Percentiles rank a stretch among this genome's conserved stretches.
Evolutionary conservation across 352 stramenopile genomes (phyloP).

Genomic region (Globisporangium cederbergense): DNA sequence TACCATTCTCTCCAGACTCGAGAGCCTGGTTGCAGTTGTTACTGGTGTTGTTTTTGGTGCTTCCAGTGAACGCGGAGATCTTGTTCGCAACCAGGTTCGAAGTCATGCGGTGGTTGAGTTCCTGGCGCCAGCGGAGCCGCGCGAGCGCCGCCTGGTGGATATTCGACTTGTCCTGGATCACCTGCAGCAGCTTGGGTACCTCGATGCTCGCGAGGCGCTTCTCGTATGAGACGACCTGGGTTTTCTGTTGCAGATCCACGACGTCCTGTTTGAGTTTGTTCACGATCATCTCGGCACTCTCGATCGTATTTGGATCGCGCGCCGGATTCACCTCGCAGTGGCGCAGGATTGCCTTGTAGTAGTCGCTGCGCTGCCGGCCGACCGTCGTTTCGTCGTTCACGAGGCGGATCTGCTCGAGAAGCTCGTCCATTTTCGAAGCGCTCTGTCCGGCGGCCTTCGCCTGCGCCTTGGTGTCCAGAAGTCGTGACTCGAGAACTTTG

Average conservation of each 20-base stretch:
- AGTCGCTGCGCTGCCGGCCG: slow-evolving; percentile 67
- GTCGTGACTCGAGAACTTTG: slow-evolving; percentile 48
- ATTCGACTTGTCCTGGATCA: slow-evolving; percentile 60
- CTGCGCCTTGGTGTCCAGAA: slow-evolving; percentile 51
- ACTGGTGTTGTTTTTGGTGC: background rate
- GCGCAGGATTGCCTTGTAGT: slow-evolving; percentile 76
- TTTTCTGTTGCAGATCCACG: slow-evolving; percentile 63
- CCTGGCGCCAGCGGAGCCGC: slow-evolving; percentile 61
- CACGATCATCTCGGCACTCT: slow-evolving; percentile 56
- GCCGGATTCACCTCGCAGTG: slow-evolving; percentile 77
- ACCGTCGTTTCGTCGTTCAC: slow-evolving; percentile 58
- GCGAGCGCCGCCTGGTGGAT: slow-evolving; percentile 66
- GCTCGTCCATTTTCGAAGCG: slow-evolving; percentile 48
- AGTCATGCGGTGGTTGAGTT: slow-evolving; percentile 52
- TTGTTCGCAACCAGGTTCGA: slow-evolving; percentile 12
- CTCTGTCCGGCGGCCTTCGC: slow-evolving; percentile 41
- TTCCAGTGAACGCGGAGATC: slow-evolving; percentile 3
- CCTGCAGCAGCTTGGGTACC: slow-evolving; percentile 58
- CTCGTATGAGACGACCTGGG: slow-evolving; percentile 71
- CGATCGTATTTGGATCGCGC: slow-evolving; percentile 76
- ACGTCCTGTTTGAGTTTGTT: slow-evolving; percentile 65
- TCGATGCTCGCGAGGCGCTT: slow-evolving; percentile 54
- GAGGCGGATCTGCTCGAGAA: slow-evolving; percentile 61
- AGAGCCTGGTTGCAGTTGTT: background rate
- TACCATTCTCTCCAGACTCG: background rate